Conservation (phyloP, 495 filamentous ascomycete species). For the Thozetella sp. region DNA sequence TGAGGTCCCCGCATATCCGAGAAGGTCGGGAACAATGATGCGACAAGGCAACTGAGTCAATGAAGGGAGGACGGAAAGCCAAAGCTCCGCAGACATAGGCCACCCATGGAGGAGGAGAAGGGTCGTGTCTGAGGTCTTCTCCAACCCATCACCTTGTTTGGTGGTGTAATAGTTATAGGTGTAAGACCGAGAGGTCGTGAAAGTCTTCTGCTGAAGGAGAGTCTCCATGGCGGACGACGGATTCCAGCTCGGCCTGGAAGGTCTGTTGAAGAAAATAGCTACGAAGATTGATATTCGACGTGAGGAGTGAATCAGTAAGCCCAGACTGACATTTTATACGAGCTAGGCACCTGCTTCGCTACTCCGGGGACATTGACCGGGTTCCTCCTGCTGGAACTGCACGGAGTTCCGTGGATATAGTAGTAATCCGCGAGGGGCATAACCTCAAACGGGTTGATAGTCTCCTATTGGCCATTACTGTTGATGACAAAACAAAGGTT, state of each 20-base stretch:
- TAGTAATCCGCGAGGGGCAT: too few species aligned
- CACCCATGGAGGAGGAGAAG: neutral
- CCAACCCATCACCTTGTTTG: neutral
- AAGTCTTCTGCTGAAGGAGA: neutral
- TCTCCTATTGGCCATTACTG: too few species aligned
- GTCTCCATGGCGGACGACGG: neutral
- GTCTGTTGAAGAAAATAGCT: neutral
- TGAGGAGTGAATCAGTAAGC: too few species aligned
- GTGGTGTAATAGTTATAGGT: neutral
- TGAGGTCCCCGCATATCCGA: neutral
- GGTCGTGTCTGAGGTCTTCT: neutral
- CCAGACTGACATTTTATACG: too few species aligned
- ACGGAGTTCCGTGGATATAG: too few species aligned
- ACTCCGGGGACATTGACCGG: too few species aligned
- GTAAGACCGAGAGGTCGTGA: constrained; percentile 1
- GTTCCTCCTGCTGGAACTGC: too few species aligned
- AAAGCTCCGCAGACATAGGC: neutral
- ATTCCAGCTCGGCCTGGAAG: neutral
- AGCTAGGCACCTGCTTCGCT: too few species aligned
- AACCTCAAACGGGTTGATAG: too few species aligned
- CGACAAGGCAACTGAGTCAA: neutral
- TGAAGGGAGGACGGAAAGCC: neutral
- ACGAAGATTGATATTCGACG: too few species aligned
- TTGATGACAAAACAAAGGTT: too few species aligned
- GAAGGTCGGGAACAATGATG: neutral